A percentile compares a stretch with the other conserved stretches of the same genome.
Conservation (phyloP, 352 stramenopile genomes). For the Phytopythium chamaehyphon region DNA sequence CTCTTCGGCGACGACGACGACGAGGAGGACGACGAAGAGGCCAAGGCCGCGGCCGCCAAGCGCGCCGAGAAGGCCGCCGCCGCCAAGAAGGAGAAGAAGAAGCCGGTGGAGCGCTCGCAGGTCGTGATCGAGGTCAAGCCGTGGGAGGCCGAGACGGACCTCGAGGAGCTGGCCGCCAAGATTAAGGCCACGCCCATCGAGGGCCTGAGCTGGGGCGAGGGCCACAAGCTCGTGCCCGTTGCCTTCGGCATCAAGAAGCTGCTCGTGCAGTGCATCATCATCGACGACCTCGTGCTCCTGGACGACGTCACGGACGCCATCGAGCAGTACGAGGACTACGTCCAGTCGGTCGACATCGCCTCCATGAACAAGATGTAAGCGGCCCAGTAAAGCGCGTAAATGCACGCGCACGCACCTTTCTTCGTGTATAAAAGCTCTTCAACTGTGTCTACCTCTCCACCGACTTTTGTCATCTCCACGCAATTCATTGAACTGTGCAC, state of each 20-base stretch:
- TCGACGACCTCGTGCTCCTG: conserved; percentile 76
- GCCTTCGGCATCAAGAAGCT: conserved; percentile 88
- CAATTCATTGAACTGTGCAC: no score
- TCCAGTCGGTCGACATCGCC: conserved; percentile 82
- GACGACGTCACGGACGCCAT: conserved; percentile 85
- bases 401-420: conserved; percentile 4
- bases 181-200: conserved; percentile 74
- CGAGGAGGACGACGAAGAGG: conserved; percentile 50
- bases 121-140: conserved; percentile 67
- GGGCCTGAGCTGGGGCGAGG: conserved; percentile 73
- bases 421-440: no score
- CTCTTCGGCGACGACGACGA: conserved; percentile 53
- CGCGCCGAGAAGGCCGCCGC: conserved; percentile 40
- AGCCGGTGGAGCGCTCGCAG: conserved; percentile 55
- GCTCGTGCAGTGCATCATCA: conserved; percentile 75
- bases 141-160: conserved; percentile 76
- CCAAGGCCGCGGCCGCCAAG: conserved; percentile 45
- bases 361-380: conserved; percentile 88
- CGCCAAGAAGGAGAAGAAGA: conserved; percentile 67
- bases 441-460: no score
- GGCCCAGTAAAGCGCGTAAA: no score
- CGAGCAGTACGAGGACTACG: conserved; percentile 75
- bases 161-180: conserved; percentile 66
- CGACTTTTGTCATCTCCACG: no score
- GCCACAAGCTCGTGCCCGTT: conserved; percentile 80